Base-by-base conservation (phyloP, 768 basidiomycete genomes). In the Rhodosporidiobolus odoratus region DNA sequence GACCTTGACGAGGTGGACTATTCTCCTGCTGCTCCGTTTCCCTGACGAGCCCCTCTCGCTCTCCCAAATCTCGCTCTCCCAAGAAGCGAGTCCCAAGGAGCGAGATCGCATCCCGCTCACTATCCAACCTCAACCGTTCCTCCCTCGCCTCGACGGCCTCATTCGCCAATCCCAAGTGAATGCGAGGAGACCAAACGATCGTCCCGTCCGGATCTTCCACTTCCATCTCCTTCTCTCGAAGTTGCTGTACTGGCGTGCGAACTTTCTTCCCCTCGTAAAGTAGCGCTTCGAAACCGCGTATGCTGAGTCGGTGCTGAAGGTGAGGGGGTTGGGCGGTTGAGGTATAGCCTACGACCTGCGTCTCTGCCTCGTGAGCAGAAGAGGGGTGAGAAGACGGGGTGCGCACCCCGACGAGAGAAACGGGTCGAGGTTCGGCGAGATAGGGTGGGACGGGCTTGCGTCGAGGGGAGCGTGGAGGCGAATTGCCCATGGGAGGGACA, bases 71-170 rank as follows among this genome's bases (percentile, higher is more conserved):
- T 23, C 5, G 34, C 35, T 37, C 35, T 25, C 23, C 1, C 35
- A 19, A n/a, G 19, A 10, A 34, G 10, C 16, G n/a, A 30, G 7
- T 27, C 25, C 50, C 50, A 30, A 53, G 50, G 6, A 15, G 53
- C 53, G 43, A 43, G 13, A 21, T 21, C 43, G 32, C 17, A 32
- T 19, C 34, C n/a, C 9, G 34, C 34, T 62, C 45, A 25, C 40
- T 35, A 27, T 68, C 67, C 27, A 48, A 47, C 45, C 48, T 10
- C 7, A 62, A 4, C 10, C 67, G 43, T 8, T 41, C 47, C 45
- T 68, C 67, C 32, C 67, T 5, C n/a, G 68, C 68, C 8, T 52
- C 68, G 57, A 69, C 57, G 23, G 48, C 62, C 9, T 35, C 27
- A 2, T 50, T 37, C 21, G 63, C 62, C 23, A 69, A 40, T 34